These are phyloP conservation scores for Populus pruinosa DNA, from an alignment of 345 rosid species.

Conservation along the genomic window DNA sequence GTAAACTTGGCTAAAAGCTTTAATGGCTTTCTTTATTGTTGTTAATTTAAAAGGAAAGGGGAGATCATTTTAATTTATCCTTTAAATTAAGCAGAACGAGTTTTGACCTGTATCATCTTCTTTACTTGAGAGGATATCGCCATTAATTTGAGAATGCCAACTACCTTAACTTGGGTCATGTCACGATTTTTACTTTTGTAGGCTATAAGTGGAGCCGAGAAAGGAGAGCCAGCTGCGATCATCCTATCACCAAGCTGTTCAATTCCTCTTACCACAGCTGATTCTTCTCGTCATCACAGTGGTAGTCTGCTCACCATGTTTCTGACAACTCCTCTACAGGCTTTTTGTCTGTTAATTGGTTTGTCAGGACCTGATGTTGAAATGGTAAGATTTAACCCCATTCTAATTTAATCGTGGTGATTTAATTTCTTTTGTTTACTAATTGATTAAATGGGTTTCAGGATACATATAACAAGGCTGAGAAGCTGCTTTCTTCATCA, in stretches of 20 bases:
- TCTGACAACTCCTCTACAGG: constrained; percentile 84
- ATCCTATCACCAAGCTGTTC: constrained; percentile 73
- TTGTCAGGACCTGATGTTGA: constrained; percentile 65
- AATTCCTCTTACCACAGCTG: constrained; percentile 41
- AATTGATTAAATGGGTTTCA: constrained; percentile 27
- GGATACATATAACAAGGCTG: constrained; percentile 62
- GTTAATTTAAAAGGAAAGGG: too few species aligned
- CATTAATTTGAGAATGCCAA: not conserved
- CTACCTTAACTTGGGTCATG: not conserved
- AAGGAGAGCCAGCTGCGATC: constrained; percentile 94
- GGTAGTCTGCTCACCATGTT: constrained; percentile 81
- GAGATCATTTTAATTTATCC: not conserved
- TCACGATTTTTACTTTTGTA: constrained; percentile 23
- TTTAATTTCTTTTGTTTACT: constrained; percentile 8
- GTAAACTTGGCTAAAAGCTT: not conserved
- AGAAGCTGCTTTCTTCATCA: constrained; percentile 63
- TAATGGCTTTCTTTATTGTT: not conserved
- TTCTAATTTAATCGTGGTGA: constrained; percentile 11
- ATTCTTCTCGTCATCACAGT: constrained; percentile 62
- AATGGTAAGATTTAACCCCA: constrained; percentile 43
- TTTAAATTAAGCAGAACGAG: not conserved
- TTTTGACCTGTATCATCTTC: not conserved
- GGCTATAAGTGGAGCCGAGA: constrained; percentile 79
- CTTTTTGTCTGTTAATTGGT: constrained; percentile 76
- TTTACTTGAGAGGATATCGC: not conserved